A percentile compares a stretch with the other conserved stretches of the same genome.
phyloP scores from a whole-genome alignment of 176 grass and related monocot species.

The Cymbopogon citratus region DNA sequence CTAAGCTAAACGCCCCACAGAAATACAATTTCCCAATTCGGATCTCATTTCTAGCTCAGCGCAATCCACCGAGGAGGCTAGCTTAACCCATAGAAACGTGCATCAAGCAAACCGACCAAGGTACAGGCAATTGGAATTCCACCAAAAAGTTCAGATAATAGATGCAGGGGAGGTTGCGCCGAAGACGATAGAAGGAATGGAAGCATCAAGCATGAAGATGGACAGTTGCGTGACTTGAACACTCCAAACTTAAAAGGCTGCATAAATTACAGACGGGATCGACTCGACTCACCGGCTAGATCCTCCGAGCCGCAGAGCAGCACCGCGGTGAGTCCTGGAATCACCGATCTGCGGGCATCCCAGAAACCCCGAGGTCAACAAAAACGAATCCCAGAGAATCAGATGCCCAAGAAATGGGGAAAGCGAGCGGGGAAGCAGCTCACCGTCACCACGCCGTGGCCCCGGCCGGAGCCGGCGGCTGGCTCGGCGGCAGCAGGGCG shows the following conservation, averaged over 20 bases:
- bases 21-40: neutral
- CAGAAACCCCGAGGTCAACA: neutral
- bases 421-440: neutral
- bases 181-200: neutral
- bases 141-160: neutral
- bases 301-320: constrained; percentile 29
- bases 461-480: constrained; percentile 8
- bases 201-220: neutral
- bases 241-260: neutral
- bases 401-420: neutral
- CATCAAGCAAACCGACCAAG: neutral
- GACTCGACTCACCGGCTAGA: constrained; percentile 36
- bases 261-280: neutral
- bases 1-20: neutral
- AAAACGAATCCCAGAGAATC: neutral
- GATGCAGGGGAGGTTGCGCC: neutral
- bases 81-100: neutral
- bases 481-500: neutral
- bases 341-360: constrained; percentile 31
- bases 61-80: neutral
- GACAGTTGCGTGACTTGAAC: neutral
- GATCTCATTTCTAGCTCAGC: neutral
- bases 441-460: constrained; percentile 23
- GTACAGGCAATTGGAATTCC: neutral
- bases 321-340: neutral